phyloP scores from a whole-genome alignment of 1,284 basidiomycete species.

The Kwoniella shivajii region DNA sequence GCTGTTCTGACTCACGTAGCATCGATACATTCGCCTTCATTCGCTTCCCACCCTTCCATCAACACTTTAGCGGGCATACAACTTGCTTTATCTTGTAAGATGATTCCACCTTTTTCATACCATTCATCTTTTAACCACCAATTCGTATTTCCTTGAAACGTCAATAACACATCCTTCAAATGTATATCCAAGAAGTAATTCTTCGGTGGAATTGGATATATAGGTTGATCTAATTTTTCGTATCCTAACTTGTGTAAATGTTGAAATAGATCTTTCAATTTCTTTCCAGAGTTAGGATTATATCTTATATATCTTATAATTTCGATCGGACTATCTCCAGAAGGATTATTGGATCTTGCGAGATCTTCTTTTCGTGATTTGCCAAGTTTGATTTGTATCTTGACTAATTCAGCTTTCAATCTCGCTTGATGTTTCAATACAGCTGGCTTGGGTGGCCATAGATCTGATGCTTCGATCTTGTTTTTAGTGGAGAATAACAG shows the following conservation, averaged over 20 bases:
- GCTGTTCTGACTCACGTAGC: conserved; percentile 62
- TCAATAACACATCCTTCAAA: conserved; percentile 70
- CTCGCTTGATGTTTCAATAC: conserved; percentile 81
- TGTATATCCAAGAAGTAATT: conserved; percentile 74
- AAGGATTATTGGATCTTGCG: conserved; percentile 45
- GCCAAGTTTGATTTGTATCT: conserved; percentile 78
- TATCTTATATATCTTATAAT: conserved; percentile 79
- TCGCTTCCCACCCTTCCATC: conserved; percentile 47
- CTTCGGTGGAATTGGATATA: conserved; percentile 38
- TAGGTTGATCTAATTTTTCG: conserved; percentile 29
- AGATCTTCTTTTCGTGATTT: conserved; percentile 68
- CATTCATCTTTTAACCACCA: conserved; percentile 52
- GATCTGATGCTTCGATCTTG: conserved; percentile 76
- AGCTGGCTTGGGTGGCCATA: conserved; percentile 79
- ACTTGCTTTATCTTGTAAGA: conserved; percentile 96
- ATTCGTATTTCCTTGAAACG: conserved; percentile 67
- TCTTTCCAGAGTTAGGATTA: conserved; percentile 64
- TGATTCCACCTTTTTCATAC: conserved; percentile 60
- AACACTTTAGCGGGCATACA: conserved; percentile 92
- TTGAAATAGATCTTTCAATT: conserved; percentile 26
- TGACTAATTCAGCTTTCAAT: conserved; percentile 80
- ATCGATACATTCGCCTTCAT: conserved; percentile 71
- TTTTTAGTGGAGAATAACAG: conserved; percentile 70
- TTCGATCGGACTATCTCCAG: conserved; percentile 24
- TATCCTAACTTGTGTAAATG: conserved; percentile 23